A percentile compares a stretch with the other conserved stretches of the same genome.
These are phyloP conservation scores for Rhazya stricta DNA, from an alignment of 257 asterid species.

Conservation along the genomic window DNA sequence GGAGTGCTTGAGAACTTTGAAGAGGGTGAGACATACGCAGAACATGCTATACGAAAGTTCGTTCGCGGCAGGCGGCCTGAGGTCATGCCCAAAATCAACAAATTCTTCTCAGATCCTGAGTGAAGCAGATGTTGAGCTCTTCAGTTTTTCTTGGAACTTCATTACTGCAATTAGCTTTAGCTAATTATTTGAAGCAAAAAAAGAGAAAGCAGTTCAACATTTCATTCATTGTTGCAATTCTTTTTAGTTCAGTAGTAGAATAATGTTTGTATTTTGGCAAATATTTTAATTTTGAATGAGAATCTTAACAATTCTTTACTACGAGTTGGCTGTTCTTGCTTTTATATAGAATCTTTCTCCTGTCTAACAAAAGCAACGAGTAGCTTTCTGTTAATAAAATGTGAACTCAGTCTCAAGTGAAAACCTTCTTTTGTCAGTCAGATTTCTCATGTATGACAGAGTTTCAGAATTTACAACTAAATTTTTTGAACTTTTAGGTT, in stretches of 20 bases:
- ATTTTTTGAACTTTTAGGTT: background rate
- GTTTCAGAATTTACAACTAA: background rate
- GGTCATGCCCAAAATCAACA: conserved; percentile 39
- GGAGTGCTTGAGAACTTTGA: conserved; percentile 42
- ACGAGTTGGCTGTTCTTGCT: background rate
- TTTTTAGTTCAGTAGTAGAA: background rate
- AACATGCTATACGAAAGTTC: conserved; percentile 37
- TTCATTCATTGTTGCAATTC: background rate
- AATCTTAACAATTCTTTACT: background rate
- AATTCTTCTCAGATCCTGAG: conserved; percentile 33
- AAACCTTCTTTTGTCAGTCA: background rate
- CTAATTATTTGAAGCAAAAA: background rate
- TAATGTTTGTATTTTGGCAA: background rate
- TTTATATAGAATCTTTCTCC: background rate
- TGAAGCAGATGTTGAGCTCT: conserved; percentile 6
- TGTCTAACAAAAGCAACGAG: background rate
- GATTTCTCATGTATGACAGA: background rate
- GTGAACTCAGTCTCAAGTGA: background rate
- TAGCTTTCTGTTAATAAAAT: background rate
- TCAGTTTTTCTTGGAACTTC: too few species aligned
- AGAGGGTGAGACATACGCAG: conserved; percentile 38
- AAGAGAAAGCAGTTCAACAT: background rate
- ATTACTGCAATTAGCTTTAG: background rate
- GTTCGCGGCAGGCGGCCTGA: conserved; percentile 39
- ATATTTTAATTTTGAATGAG: too few species aligned